Evolutionary conservation across 306 rosid genomes (phyloP).

Genomic region (Cucurbita pepo): DNA sequence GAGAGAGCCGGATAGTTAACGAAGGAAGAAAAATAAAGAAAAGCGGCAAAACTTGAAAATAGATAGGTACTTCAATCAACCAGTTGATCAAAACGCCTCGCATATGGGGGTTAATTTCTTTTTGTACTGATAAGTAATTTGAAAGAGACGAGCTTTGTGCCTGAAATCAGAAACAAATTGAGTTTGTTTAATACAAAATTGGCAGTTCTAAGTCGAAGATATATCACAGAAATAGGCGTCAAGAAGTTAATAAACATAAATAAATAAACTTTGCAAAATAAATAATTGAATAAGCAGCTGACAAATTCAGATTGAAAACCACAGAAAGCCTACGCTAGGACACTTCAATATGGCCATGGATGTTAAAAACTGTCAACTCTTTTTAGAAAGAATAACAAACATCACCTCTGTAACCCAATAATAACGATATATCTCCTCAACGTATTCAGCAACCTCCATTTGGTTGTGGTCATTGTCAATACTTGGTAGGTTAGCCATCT

Average conservation of each 20-base stretch:
- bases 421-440: conserved; percentile 66
- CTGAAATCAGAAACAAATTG: conserved; percentile 22
- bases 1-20: neutral
- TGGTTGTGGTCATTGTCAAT: conserved; percentile 65
- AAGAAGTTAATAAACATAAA: neutral
- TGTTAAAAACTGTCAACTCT: neutral
- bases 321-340: neutral
- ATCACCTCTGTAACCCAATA: conserved; percentile 79
- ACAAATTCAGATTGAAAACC: neutral
- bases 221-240: neutral
- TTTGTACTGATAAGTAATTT: conserved; percentile 57
- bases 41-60: neutral
- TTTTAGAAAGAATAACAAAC: neutral
- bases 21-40: neutral
- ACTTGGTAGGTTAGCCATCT: conserved; percentile 41
- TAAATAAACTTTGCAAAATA: neutral
- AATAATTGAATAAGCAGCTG: neutral
- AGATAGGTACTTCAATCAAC: conserved; percentile 60
- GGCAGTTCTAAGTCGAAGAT: neutral
- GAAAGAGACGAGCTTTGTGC: conserved; percentile 34
- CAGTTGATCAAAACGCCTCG: conserved; percentile 81
- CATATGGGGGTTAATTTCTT: conserved; percentile 54
- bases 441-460: conserved; percentile 75
- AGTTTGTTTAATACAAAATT: neutral
- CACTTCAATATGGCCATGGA: neutral